Percentiles rank a stretch among this genome's conserved stretches.
Conservation (phyloP, 352 stramenopile species). For the Phytophthora litchii region DNA sequence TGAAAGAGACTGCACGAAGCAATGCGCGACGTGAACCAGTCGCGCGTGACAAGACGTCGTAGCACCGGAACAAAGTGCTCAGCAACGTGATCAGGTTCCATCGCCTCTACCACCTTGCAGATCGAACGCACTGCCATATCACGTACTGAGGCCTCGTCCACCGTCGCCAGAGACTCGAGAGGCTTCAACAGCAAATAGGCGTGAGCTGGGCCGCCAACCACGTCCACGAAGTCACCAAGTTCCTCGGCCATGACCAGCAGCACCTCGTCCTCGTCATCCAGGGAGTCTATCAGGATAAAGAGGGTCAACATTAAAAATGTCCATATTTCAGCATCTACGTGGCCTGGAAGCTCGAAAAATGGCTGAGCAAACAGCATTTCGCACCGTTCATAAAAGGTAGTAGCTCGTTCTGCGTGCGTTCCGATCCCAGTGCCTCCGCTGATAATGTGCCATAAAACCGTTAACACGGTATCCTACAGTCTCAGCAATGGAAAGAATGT, state of each 20-base stretch:
- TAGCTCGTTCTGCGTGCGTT: slow-evolving; percentile 94
- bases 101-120: slow-evolving; percentile 84
- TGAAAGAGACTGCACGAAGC: slow-evolving; percentile 86
- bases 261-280: slow-evolving; percentile 98
- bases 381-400: slow-evolving; percentile 97
- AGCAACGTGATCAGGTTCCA: slow-evolving; percentile 87
- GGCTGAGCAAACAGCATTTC: background rate
- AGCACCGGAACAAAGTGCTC: slow-evolving; percentile 95
- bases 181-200: slow-evolving; percentile 93
- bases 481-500: slow-evolving; percentile 7
- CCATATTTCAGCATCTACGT: background rate
- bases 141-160: slow-evolving; percentile 96
- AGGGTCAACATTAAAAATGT: slow-evolving; percentile 3
- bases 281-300: slow-evolving; percentile 77
- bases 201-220: slow-evolving; percentile 90
- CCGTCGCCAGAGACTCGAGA: slow-evolving; percentile 93
- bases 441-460: slow-evolving; percentile 10
- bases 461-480: slow-evolving; percentile 9
- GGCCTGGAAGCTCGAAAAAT: slow-evolving; percentile 3
- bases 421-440: slow-evolving; percentile 89
- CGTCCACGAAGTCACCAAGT: slow-evolving; percentile 88
- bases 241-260: slow-evolving; percentile 95
- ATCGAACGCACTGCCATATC: slow-evolving; percentile 93
- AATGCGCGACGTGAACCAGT: slow-evolving; percentile 94
- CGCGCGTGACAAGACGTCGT: slow-evolving; percentile 91